These are phyloP conservation scores for Aspergillus funiculosus DNA, from an alignment of 495 filamentous ascomycete genomes.

Conservation along the genomic window DNA sequence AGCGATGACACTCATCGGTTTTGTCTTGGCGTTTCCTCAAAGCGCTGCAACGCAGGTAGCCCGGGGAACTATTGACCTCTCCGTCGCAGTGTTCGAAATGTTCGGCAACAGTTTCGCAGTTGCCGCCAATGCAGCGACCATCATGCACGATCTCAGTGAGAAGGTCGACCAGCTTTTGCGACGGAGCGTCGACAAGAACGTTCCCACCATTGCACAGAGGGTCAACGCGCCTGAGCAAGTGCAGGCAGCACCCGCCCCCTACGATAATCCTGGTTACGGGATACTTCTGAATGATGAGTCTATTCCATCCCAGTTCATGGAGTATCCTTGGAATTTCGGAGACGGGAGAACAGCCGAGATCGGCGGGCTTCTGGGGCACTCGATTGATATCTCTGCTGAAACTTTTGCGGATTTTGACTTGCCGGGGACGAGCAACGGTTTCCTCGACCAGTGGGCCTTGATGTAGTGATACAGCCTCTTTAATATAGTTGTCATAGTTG, in stretches of 20 bases:
- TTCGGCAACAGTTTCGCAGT: conserved; percentile 41
- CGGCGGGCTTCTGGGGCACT: conserved; percentile 6
- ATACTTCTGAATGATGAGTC: not conserved
- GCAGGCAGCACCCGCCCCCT: not conserved
- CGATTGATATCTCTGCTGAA: conserved; percentile 10
- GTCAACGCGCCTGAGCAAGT: not conserved
- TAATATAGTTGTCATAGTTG: too few species aligned
- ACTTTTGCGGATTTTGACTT: not conserved
- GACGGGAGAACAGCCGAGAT: conserved; percentile 1
- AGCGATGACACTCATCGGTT: conserved; percentile 45
- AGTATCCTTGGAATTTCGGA: not conserved
- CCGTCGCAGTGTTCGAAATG: conserved; percentile 41
- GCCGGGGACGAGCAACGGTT: not conserved
- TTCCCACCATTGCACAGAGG: too few species aligned
- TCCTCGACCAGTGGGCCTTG: conserved; percentile 8
- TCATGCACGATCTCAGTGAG: conserved; percentile 26
- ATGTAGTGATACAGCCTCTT: conserved; percentile 1
- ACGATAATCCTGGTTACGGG: not conserved
- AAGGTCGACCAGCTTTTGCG: conserved; percentile 22
- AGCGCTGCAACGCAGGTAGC: conserved; percentile 23
- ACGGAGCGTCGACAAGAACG: not conserved
- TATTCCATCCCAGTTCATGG: not conserved
- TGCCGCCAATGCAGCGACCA: conserved; percentile 36
- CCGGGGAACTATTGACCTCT: conserved; percentile 32
- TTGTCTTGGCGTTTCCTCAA: conserved; percentile 43